Evolutionary conservation across 2,329 filamentous ascomycete genomes (phyloP), one percentile per base, ranked within the genome.

Genomic region (Claviceps citrina): DNA sequence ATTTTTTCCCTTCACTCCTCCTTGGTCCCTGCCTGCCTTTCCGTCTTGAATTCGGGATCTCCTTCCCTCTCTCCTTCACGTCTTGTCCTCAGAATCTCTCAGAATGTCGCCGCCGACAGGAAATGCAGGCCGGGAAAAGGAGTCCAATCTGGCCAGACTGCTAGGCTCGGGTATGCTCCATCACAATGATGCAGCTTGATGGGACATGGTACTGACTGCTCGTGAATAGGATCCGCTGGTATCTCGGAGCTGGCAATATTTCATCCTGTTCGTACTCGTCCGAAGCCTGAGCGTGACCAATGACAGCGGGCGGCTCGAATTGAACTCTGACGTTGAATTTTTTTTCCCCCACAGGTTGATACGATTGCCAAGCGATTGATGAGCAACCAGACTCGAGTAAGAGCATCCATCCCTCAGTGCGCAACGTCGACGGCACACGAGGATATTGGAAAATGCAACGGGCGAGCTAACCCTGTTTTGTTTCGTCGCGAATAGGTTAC

Each of bases 321-420:
- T 12, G 18, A 34, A 19, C 26, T n/a, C 38, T 39, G 24, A 39
- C 38, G 5, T 20, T 19, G 1, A 7, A 10, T 31, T 46, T 31
- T 31, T 15, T n/a, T n/a, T n/a, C n/a, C n/a, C n/a, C n/a, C 33
- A 10, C 46, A 89, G 83, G 84, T 98, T 61, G 91, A 98, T 66
- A 98, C 91, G 38, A 95, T 93, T 55, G 89, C 91, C 47, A 98
- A 98, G 73, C 84, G 91, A 51, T 76, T 98, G 64, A 98, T 98
- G 91, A 95, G 86, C 76, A 95, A 98, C 65, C 81, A 93, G 61
- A 77, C 76, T 46, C 57, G 56, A 48, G 61, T 63, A 59, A 57
- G 84, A 70, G 66, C 16, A 25, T 26, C 36, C 20, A 5, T 12
- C 20, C 9, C 18, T 28, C 8, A n/a, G 4, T 24, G 18, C 9